Conservation (phyloP, 257 asterid genomes). For the Solanum sejunctum region DNA sequence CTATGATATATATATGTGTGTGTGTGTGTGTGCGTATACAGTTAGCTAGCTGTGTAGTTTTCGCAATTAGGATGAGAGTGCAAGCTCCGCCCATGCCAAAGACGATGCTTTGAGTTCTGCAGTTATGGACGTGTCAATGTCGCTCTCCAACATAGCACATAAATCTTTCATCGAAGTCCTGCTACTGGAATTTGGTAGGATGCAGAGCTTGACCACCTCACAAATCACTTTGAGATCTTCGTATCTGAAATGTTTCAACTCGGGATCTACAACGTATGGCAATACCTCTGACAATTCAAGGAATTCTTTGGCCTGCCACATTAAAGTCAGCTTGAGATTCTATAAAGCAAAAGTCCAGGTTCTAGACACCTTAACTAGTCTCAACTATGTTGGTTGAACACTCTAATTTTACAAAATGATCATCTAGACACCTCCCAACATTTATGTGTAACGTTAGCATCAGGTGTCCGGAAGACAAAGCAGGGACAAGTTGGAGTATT, state of each 20-base stretch:
- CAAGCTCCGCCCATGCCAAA: slow-evolving; percentile 95
- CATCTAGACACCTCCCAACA: no score
- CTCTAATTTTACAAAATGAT: no score
- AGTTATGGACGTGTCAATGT: slow-evolving; percentile 61
- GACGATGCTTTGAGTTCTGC: slow-evolving; percentile 69
- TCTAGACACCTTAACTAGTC: neutral
- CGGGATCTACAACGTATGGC: slow-evolving; percentile 67
- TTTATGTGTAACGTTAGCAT: no score
- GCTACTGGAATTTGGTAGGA: slow-evolving; percentile 33
- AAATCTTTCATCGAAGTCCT: slow-evolving; percentile 55
- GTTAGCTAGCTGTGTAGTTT: slow-evolving; percentile 24
- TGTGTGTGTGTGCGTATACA: neutral
- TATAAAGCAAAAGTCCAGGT: neutral
- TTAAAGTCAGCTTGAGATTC: neutral
- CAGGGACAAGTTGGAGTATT: no score
- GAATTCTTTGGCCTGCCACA: slow-evolving; percentile 68
- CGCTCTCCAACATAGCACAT: slow-evolving; percentile 48
- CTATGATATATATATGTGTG: slow-evolving; percentile 18
- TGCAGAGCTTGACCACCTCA: slow-evolving; percentile 58
- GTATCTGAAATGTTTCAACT: slow-evolving; percentile 56
- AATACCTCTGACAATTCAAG: slow-evolving; percentile 44
- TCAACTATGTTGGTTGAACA: no score
- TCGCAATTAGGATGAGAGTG: slow-evolving; percentile 46
- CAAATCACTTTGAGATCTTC: slow-evolving; percentile 71
- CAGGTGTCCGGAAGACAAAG: no score